Evolutionary conservation across 2,329 filamentous ascomycete species (phyloP).

Genomic region (Tolypocladium tundrense): DNA sequence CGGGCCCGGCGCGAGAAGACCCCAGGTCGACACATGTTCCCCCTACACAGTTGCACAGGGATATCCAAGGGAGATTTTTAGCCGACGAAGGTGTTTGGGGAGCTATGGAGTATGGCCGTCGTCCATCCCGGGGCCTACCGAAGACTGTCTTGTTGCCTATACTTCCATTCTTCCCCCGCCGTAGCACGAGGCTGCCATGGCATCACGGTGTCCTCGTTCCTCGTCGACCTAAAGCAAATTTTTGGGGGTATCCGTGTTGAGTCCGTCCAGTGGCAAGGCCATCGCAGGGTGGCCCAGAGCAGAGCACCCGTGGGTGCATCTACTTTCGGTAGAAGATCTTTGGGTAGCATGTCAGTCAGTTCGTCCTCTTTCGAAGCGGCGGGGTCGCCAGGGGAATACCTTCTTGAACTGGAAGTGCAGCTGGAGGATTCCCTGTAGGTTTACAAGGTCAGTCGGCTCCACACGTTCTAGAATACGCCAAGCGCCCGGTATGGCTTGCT

Average conservation of each 20-base stretch:
- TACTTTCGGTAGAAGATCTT: conserved; percentile 5
- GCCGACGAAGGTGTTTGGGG: neutral
- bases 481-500: conserved; percentile 2
- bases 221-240: neutral
- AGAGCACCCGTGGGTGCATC: neutral
- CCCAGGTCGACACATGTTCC: neutral
- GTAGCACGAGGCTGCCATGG: neutral
- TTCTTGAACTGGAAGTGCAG: conserved; percentile 99
- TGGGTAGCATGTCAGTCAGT: neutral
- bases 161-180: neutral
- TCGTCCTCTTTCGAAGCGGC: neutral
- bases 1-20: neutral
- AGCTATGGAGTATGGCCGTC: conserved; percentile 1
- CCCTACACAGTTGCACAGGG: neutral
- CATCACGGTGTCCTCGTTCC: neutral
- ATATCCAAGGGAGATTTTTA: neutral
- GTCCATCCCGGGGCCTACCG: neutral
- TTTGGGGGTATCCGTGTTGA: neutral
- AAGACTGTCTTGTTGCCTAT: neutral
- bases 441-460: conserved; percentile 19
- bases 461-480: conserved; percentile 2
- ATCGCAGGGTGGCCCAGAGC: neutral
- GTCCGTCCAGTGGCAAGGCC: neutral
- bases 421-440: conserved; percentile 60
- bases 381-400: conserved; percentile 33